Base-by-base conservation (phyloP, 208 protist genomes). In the Herpetomonas tarakana region DNA sequence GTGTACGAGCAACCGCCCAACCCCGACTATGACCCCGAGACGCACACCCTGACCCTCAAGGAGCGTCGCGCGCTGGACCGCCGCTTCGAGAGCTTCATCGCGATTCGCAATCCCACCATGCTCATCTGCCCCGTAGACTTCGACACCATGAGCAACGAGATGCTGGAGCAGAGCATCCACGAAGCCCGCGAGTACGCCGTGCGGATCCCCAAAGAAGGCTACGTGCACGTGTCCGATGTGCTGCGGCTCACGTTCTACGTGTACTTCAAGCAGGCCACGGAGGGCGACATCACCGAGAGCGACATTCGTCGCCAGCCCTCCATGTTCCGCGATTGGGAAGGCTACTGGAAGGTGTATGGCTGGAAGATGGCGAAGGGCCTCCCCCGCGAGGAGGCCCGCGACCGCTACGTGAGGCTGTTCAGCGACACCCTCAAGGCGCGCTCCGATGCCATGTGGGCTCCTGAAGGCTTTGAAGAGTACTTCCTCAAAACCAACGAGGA, bases 221-320 rank as follows among this genome's bases (percentile, higher is more conserved):
- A 71, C 35, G 71, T 90, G 16, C 62, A 91, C 56, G 78, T 97
- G 63, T 71, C 67, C 22, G 96, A 98, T 70, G 65, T 86, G 11
- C 79, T 89, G 35, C 77, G 91, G 49, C 76, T 98, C 3, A 51
- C 82, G 51, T 71, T 97, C 51, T 98, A 98, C 68, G 83, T 54
- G 22, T 59, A 97, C 3, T 98, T 80, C 82, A 98, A 98, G 81
- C 96, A 98, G 75, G 93, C 80, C 26, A 97, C 85, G 14, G 88
- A 87, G 39, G 96, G 96, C 19, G 88, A 97, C 52, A 76, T 88
- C 30, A 78, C 57, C 46, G 83, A 91, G 60, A 53, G 83, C 47
- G 84, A 89, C 62, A 79, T 86, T 25, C 72, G 76, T 44, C 64
- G 65, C 58, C 71, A 71, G 39, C 71, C 71, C 18, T 71, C 30